These are phyloP conservation scores for Canna indica DNA, from an alignment of 176 grass and related monocot genomes.

Conservation along the genomic window DNA sequence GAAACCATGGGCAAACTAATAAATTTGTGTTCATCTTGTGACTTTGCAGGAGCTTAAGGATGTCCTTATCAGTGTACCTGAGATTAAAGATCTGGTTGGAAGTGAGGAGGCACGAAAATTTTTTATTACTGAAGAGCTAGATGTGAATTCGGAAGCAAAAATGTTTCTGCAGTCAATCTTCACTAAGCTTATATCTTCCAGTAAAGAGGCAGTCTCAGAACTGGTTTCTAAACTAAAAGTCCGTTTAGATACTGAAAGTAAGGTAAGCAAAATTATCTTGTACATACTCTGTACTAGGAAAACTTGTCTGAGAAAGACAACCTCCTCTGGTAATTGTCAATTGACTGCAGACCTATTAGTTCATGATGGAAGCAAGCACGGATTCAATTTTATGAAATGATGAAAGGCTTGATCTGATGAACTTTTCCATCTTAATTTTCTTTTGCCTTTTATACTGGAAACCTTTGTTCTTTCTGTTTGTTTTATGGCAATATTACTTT, in stretches of 20 bases:
- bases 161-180: slow-evolving; percentile 43
- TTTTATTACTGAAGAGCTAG: slow-evolving; percentile 28
- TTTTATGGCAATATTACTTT: no score
- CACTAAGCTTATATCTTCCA: slow-evolving; percentile 62
- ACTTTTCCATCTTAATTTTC: no score
- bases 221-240: slow-evolving; percentile 42
- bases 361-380: no score
- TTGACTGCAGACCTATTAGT: no score
- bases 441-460: no score
- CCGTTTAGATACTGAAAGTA: slow-evolving; percentile 51
- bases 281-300: neutral
- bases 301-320: neutral
- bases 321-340: no score
- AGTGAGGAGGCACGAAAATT: slow-evolving; percentile 39
- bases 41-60: slow-evolving; percentile 61
- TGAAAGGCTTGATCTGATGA: no score
- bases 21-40: slow-evolving; percentile 4
- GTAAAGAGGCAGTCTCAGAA: slow-evolving; percentile 47
- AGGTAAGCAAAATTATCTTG: slow-evolving; percentile 34
- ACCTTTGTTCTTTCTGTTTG: no score
- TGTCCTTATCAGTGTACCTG: slow-evolving; percentile 60
- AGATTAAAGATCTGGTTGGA: slow-evolving; percentile 47
- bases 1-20: neutral
- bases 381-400: no score
- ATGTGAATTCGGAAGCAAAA: slow-evolving; percentile 35